Evolutionary conservation across 1,139 yeast species (phyloP), one percentile per base, ranked within the genome.

Genomic region (Yamadazyma trypodendri): DNA sequence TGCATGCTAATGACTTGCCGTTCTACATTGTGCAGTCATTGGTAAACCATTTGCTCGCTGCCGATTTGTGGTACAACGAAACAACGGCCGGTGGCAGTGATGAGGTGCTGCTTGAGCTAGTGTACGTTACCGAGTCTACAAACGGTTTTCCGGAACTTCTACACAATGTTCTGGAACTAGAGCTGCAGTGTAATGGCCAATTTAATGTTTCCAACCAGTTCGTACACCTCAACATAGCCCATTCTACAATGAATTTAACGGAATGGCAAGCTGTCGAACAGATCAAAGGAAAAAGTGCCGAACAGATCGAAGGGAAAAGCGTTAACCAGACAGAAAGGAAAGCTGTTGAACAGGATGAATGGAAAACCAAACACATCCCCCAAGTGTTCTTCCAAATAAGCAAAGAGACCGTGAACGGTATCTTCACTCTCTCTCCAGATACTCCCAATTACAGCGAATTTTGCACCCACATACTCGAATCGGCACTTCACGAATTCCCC

Each of bases 1-100:
- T 69, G 9, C 68, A 68, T 43, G 48, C 64, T 9, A 71, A 70
- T 44, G 76, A 70, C 44, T 51, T 71, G 36, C 77, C 77, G 2
- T 70, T 50, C 42, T 61, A 51, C 29, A 42, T 68, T 5, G 55
- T 68, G 0, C 76, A 70, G 46, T 54, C 68, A 0, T 47, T 68
- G 10, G 30, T 60, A 13, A 59, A 65, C 34, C 65, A 64, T 43
- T 46, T 65, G 18, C 31, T 63, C 13, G 34, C 42, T 4, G 49
- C 49, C 6, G 50, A 46, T 31, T 35, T 46, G 10, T 13, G 27
- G 17, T 7, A 28, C 13, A 24, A 24, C 3, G 16, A 6, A 15
- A 12, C 8, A 5, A 6, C 10, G 16, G 18, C 17, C 12, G 28
- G 10, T 6, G 15, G 10, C 16, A 13, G 9, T 7, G 28, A 24